Percentiles rank a stretch among this genome's conserved stretches.
Conservation (phyloP, 768 basidiomycete species). For the Auricularia auricula-judae region DNA sequence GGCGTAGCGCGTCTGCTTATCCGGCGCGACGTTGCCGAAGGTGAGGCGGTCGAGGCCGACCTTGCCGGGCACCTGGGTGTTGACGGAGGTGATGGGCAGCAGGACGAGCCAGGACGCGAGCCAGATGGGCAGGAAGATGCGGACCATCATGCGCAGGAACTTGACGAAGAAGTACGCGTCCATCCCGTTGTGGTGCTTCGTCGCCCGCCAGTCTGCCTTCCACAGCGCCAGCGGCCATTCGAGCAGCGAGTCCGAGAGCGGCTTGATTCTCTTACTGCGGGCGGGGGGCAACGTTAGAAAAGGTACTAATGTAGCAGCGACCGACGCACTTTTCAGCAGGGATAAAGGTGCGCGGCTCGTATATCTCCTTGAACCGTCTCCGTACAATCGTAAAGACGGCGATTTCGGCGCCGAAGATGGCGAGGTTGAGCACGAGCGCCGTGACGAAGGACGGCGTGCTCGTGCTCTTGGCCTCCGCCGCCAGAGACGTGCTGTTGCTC, state of each 20-base stretch:
- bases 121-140: constrained; percentile 85
- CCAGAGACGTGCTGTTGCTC: not conserved
- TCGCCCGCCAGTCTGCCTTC: constrained; percentile 47
- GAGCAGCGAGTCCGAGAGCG: constrained; percentile 40
- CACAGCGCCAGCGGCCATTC: constrained; percentile 60
- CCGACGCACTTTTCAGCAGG: constrained; percentile 28
- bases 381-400: constrained; percentile 71
- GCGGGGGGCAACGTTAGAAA: not conserved
- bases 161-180: constrained; percentile 87
- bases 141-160: constrained; percentile 57
- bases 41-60: constrained; percentile 59
- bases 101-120: constrained; percentile 77
- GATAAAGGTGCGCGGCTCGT: constrained; percentile 74
- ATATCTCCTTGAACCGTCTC: constrained; percentile 78
- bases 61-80: constrained; percentile 34
- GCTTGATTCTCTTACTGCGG: constrained; percentile 43
- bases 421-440: constrained; percentile 72
- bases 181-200: constrained; percentile 62
- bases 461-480: not conserved
- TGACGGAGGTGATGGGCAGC: constrained; percentile 58
- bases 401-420: constrained; percentile 62
- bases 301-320: not conserved
- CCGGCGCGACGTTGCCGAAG: constrained; percentile 61
- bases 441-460: constrained; percentile 44
- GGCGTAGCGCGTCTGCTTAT: constrained; percentile 49